Evolutionary conservation across 2,329 filamentous ascomycete genomes (phyloP).

Genomic region (Xylaria polymorpha): DNA sequence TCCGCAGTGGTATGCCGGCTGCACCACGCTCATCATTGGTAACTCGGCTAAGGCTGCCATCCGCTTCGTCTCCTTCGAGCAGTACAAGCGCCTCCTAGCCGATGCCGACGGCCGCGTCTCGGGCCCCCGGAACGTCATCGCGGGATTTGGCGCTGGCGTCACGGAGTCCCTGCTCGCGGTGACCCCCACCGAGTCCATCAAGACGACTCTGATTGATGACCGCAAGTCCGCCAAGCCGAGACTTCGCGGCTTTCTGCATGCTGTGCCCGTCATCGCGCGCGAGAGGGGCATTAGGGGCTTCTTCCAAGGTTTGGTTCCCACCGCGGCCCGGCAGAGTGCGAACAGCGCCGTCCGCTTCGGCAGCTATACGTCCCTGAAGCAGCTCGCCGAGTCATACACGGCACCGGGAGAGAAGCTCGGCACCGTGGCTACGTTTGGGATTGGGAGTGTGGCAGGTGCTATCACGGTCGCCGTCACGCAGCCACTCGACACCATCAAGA

Average conservation of each 20-base stretch:
- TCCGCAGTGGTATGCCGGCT: conserved; percentile 95
- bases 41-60: conserved; percentile 98
- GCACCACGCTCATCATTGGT: conserved; percentile 95
- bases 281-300: conserved; percentile 92
- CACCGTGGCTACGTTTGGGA: conserved; percentile 85
- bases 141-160: conserved; percentile 92
- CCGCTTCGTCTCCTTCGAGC: conserved; percentile 94
- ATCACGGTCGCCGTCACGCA: conserved; percentile 87
- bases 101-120: conserved; percentile 89
- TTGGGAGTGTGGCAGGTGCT: conserved; percentile 87
- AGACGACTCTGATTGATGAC: conserved; percentile 98
- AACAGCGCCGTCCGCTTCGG: conserved; percentile 94
- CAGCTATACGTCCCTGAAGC: conserved; percentile 89
- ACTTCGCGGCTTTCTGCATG: conserved; percentile 92
- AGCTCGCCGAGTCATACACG: conserved; percentile 90
- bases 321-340: conserved; percentile 91
- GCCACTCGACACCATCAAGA: conserved; percentile 93
- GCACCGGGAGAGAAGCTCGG: conserved; percentile 96
- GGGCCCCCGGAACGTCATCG: conserved; percentile 89
- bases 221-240: conserved; percentile 86
- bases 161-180: conserved; percentile 94
- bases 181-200: conserved; percentile 97
- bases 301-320: conserved; percentile 96
- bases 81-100: conserved; percentile 85
- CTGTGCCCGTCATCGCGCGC: conserved; percentile 84